phyloP scores from a whole-genome alignment of 78 protist genomes.

The Dictyostelium firmibasis region DNA sequence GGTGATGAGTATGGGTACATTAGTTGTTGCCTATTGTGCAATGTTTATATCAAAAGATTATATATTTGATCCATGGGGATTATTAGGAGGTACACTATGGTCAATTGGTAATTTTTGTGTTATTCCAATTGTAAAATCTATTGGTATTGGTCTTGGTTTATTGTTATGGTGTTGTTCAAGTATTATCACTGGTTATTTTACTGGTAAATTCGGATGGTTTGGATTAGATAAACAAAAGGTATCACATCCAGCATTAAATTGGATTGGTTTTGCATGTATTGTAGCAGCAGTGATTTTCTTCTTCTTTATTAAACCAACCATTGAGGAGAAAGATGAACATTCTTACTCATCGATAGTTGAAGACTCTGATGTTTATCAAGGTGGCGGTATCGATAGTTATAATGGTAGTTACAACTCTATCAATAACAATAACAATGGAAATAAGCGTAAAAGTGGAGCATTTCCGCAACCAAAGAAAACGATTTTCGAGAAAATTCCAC shows the following conservation, averaged over 20 bases:
- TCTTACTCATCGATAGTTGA: slow-evolving; percentile 39
- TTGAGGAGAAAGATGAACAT: slow-evolving; percentile 17
- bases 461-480: neutral
- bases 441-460: neutral
- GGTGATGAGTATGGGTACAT: slow-evolving; percentile 67
- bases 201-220: slow-evolving; percentile 86
- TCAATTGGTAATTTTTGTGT: slow-evolving; percentile 80
- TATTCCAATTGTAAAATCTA: slow-evolving; percentile 85
- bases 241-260: slow-evolving; percentile 44
- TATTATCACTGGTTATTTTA: slow-evolving; percentile 83
- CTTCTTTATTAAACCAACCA: slow-evolving; percentile 74
- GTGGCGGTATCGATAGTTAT: neutral
- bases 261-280: slow-evolving; percentile 70
- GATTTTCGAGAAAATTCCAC: slow-evolving; percentile 38
- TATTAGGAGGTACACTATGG: slow-evolving; percentile 63
- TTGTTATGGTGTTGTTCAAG: slow-evolving; percentile 87
- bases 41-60: slow-evolving; percentile 29
- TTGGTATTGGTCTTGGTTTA: slow-evolving; percentile 90
- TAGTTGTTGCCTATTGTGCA: slow-evolving; percentile 31
- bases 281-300: slow-evolving; percentile 51
- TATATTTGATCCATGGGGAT: slow-evolving; percentile 55
- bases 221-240: slow-evolving; percentile 63
- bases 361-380: neutral
- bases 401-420: neutral
- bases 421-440: neutral